Base-by-base conservation (phyloP, 495 filamentous ascomycete species). In the Copromyces sp. region DNA sequence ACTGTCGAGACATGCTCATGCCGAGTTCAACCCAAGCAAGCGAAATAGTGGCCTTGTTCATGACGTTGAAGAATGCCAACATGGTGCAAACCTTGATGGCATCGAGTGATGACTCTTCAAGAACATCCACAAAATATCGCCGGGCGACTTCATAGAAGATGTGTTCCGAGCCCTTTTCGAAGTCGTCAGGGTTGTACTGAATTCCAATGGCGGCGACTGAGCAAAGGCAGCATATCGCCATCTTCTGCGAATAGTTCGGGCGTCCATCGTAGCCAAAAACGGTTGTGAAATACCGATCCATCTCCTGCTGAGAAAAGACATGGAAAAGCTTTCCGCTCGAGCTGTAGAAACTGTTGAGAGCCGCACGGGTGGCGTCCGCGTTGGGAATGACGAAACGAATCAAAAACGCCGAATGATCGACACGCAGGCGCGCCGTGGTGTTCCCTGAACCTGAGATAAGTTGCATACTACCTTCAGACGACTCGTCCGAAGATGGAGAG, bases 41-140 rank as follows among this genome's bases (percentile, higher is more conserved):
- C n/a, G 78, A 74, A 3, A 75, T 74, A 0, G 77, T 80, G 5
- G 77, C 47, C 35, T 80, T 81, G 69, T 73, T 72, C 74, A 78
- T 69, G 11, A 81, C 70, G 65, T 81, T 81, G 59, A 77, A 80
- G 74, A 81, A 75, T 41, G 78, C 75, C 20, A 79, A 70, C 65
- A 81, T 65, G 1, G 77, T 74, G 68, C 77, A 81, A 11, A 81
- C 74, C 69, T 81, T 81, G 72, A 81, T 75, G 3, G 78, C 77
- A 9, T 76, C 77, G 7, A 81, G 44, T 0, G 79, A 78, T 12
- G 69, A 41, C 41, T 74, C 73, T 35, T 81, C 79, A 5, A 81
- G 65, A 3, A 78, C 69, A 29, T 74, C 69, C 11, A 73, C 72
- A 29, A 81, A 75, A 29, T 74, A 71, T 39, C 72, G 75, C 1